Evolutionary conservation across 192 early-diverging fungal genomes (phyloP).

Genomic region (Gonapodya sp.): DNA sequence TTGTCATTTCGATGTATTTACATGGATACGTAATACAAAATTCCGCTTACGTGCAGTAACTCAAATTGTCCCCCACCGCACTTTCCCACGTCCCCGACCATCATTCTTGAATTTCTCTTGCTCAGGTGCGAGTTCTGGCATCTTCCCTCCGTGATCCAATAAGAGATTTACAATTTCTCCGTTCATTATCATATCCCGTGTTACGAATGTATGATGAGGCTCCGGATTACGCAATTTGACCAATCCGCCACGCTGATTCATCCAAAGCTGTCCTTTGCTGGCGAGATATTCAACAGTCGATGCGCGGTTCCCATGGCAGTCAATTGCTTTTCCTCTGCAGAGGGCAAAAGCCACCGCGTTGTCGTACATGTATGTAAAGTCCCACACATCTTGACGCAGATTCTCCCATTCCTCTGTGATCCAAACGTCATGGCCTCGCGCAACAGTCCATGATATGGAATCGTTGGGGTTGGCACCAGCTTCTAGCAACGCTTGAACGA

Average conservation of each 20-base stretch:
- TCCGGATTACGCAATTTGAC: not conserved
- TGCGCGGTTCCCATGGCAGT: not conserved
- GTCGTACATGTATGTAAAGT: not conserved
- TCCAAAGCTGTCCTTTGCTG: not conserved
- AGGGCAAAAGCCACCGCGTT: not conserved
- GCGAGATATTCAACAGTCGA: not conserved
- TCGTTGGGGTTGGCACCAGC: not conserved
- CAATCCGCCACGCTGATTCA: not conserved
- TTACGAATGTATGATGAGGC: not conserved
- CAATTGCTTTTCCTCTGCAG: not conserved
- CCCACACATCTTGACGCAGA: not conserved
- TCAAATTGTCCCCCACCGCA: not conserved
- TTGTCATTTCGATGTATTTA: too few species aligned
- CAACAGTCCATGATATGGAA: not conserved
- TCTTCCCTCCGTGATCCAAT: not conserved
- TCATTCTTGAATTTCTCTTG: not conserved
- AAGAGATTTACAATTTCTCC: not conserved
- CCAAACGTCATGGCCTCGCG: not conserved
- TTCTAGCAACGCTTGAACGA: not conserved
- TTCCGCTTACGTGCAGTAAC: too few species aligned
- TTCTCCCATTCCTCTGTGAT: not conserved
- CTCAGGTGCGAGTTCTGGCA: not conserved
- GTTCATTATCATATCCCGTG: not conserved
- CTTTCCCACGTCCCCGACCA: not conserved
- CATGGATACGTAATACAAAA: too few species aligned